phyloP scores from a whole-genome alignment of 2,329 filamentous ascomycete species.

The Raffaelea deltoideospora region DNA sequence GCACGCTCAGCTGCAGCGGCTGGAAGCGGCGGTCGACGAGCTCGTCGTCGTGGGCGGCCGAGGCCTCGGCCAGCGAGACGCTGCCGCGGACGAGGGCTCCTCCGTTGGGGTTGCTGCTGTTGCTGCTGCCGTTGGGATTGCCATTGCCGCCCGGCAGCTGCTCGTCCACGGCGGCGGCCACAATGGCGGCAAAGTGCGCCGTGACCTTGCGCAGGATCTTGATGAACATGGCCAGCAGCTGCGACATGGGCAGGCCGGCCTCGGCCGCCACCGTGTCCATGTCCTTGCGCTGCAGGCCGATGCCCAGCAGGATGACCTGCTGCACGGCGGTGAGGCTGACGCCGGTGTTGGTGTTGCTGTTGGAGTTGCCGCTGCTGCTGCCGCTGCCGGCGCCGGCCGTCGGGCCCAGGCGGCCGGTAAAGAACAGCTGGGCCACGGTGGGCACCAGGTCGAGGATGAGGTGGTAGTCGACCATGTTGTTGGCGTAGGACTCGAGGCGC shows the following conservation, averaged over 20 bases:
- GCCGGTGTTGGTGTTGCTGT: slow-evolving; percentile 13
- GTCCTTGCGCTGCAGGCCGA: slow-evolving; percentile 82
- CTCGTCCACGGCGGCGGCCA: slow-evolving; percentile 58
- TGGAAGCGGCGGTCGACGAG: slow-evolving; percentile 49
- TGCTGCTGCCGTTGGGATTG: slow-evolving; percentile 38
- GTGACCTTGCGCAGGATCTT: slow-evolving; percentile 87
- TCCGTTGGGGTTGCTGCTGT: no score
- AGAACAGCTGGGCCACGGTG: slow-evolving; percentile 67
- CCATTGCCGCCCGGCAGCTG: slow-evolving; percentile 38
- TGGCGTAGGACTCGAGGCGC: slow-evolving; percentile 85
- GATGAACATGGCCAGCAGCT: slow-evolving; percentile 91
- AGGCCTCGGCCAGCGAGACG: slow-evolving; percentile 44
- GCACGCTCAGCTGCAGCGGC: slow-evolving; percentile 54
- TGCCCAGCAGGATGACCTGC: slow-evolving; percentile 71
- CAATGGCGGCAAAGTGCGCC: slow-evolving; percentile 57
- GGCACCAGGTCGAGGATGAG: slow-evolving; percentile 91
- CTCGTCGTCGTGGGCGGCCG: slow-evolving; percentile 55
- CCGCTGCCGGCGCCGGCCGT: neutral
- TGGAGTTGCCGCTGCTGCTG: slow-evolving; percentile 8
- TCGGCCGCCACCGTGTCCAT: slow-evolving; percentile 71
- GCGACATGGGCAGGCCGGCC: slow-evolving; percentile 54
- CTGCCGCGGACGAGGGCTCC: no score
- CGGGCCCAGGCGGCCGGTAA: slow-evolving; percentile 55
- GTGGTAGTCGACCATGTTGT: slow-evolving; percentile 95
- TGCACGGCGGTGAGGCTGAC: slow-evolving; percentile 72